These are phyloP conservation scores for Rutstroemia sp. DNA, from an alignment of 2,329 filamentous ascomycete genomes.

Conservation along the genomic window DNA sequence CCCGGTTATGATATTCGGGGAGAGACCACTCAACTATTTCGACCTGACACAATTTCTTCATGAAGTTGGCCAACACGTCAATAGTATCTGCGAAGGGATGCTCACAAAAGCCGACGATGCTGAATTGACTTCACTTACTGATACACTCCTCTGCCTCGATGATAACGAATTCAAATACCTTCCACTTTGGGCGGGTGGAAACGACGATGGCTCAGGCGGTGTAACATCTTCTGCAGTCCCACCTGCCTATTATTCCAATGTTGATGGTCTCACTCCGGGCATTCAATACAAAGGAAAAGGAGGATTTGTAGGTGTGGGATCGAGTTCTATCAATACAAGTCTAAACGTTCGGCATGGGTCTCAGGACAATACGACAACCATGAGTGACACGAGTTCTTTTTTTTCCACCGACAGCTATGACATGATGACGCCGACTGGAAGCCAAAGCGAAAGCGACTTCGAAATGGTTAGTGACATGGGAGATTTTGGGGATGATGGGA, in stretches of 20 bases:
- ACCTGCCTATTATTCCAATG: conserved; percentile 16
- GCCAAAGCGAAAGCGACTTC: background rate
- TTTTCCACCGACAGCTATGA: conserved; percentile 1
- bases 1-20: too few species aligned
- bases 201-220: conserved; percentile 43
- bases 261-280: background rate
- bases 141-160: conserved; percentile 43
- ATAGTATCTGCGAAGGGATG: background rate
- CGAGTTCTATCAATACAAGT: background rate
- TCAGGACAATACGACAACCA: background rate
- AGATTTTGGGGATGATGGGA: background rate
- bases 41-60: conserved; percentile 7
- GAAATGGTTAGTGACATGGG: background rate
- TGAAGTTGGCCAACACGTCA: conserved; percentile 8
- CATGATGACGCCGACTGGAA: conserved; percentile 1
- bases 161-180: conserved; percentile 54
- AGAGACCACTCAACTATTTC: conserved; percentile 7
- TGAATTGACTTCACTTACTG: conserved; percentile 21
- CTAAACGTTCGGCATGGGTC: background rate
- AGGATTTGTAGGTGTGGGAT: background rate
- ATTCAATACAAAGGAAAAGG: background rate
- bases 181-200: conserved; percentile 57
- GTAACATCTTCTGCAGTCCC: conserved; percentile 36
- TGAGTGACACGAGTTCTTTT: background rate
- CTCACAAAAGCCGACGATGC: conserved; percentile 4